Evolutionary conservation across 2,329 filamentous ascomycete genomes (phyloP), one percentile per base, ranked within the genome.

Genomic region (Pyrenophora seminiperda): DNA sequence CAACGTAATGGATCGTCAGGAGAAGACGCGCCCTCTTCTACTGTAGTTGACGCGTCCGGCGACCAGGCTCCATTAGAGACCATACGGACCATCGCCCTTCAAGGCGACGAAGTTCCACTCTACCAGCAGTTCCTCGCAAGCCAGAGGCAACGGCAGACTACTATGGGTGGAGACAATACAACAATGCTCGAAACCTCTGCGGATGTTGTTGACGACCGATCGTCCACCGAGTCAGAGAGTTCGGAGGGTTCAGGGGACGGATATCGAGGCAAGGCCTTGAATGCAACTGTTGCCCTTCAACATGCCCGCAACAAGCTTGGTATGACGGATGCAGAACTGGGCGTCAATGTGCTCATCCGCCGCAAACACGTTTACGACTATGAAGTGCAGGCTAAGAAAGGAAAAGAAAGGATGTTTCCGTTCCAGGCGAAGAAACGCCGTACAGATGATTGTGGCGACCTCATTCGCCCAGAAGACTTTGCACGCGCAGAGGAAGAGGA

Each of bases 51-150:
- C 60, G 83, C 90, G 11, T 82, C 86, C 57, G 85, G 83, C 19
- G 57, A 55, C 9, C 62, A 68, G 34, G 60, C 73, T 6, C 52
- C 66, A 3, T 34, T 75, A 14, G 53, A 61, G 51, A 53, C 58
- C 33, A 41, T 62, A 5, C 79, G 83, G 62, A 82, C 85, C 41
- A 79, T 85, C 40, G 81, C 86, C 2, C 76, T 96, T 1, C 85
- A 89, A 66, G 85, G 87, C 1, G 85, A 88, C 32, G 93, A 97
- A 63, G 80, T 94, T 10, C 76, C 82, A 11, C 76, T 91, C 2
- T 97, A 99, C 67, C 91, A 97, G 65, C 91, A 97, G 67, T 97
- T 91, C 80, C 81, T 96, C 7, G 91, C 91, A 0, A 91, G 90
- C 3, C 90, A 96, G 72, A 83, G 90, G 22, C 91, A 96, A 67